These are phyloP conservation scores for Malbranchea cinnamomea DNA, from an alignment of 2,329 filamentous ascomycete species.

Conservation along the genomic window DNA sequence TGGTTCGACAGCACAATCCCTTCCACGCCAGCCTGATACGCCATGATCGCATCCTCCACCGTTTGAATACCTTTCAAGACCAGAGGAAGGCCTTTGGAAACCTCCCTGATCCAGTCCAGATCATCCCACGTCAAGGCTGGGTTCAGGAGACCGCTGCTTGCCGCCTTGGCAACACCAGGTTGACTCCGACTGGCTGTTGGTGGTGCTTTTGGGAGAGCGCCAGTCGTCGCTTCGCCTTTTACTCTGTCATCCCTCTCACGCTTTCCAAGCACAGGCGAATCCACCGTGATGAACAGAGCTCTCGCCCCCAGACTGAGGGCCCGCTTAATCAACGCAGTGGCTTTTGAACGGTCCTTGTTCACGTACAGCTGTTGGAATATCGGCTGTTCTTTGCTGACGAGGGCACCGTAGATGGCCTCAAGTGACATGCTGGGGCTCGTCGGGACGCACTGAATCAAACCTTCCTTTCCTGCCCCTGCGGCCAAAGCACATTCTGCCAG, in stretches of 20 bases:
- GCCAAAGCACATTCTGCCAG: constrained; percentile 24
- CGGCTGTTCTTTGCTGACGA: constrained; percentile 7
- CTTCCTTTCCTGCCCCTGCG: constrained; percentile 8
- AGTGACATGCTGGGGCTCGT: no score
- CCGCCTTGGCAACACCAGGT: no score
- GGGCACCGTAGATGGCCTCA: neutral
- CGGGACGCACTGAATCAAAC: constrained; percentile 7
- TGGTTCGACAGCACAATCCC: constrained; percentile 23
- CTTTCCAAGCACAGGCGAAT: constrained; percentile 30
- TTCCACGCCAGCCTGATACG: constrained; percentile 31
- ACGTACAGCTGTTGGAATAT: constrained; percentile 50
- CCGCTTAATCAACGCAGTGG: constrained; percentile 34
- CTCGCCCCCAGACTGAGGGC: constrained; percentile 34
- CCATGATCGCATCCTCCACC: constrained; percentile 34
- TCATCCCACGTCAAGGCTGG: constrained; percentile 29
- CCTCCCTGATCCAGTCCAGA: constrained; percentile 30
- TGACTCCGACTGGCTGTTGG: no score
- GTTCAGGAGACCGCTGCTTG: constrained; percentile 32
- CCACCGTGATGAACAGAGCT: constrained; percentile 29
- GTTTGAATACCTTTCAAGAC: constrained; percentile 32
- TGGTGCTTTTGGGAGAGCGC: constrained; percentile 29
- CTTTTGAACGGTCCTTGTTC: constrained; percentile 39
- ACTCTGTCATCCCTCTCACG: constrained; percentile 32
- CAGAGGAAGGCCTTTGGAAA: constrained; percentile 20
- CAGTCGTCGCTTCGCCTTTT: neutral